Evolutionary conservation across 1,284 basidiomycete genomes (phyloP), one percentile per base, ranked within the genome.

Genomic region (Moniliella sp.): DNA sequence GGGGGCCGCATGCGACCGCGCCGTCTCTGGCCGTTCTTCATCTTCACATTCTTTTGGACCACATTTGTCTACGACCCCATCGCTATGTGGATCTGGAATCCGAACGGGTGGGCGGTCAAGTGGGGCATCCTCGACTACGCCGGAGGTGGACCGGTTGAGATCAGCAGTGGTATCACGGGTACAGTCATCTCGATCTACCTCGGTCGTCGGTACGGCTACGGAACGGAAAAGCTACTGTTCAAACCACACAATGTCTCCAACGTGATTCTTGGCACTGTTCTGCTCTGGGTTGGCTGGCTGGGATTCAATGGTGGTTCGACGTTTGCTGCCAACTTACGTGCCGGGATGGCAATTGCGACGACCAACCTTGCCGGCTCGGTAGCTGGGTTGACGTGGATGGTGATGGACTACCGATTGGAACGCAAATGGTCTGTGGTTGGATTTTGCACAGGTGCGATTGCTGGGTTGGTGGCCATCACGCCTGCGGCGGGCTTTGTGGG

Each of bases 221-320:
- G 84, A 39, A 75, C 75, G 27, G 77, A 86, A 52, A 66, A 80
- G 15, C 65, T 80, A 45, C 76, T 84, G 50, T 91, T 84, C 67
- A 74, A 82, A 40, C 84, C 84, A 5, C 81, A 86, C 62, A 91
- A 88, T 57, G 81, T 91, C 12, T 76, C 76, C 18, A 67, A 84
- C 61, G 78, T 91, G 49, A 75, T 74, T 35, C 71, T 93, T 32
- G 86, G 86, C 41, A 86, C 75, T 10, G 70, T 74, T 9, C 70
- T 91, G 45, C 74, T 91, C 36, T 91, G 82, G 82, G 78, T 88
- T 55, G 83, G 83, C 35, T 93, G 86, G 86, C 83, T 86, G 54
- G 84, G 77, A 9, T 80, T 78, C 67, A 86, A 86, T 64, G 82
- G 82, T 26, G 71, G 71, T 10, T 80, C 76, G 32, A 78, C 82